Percentiles rank a stretch among this genome's conserved stretches.
Conservation (phyloP, 441 rosid genomes). For the Isatis lusitanica region DNA sequence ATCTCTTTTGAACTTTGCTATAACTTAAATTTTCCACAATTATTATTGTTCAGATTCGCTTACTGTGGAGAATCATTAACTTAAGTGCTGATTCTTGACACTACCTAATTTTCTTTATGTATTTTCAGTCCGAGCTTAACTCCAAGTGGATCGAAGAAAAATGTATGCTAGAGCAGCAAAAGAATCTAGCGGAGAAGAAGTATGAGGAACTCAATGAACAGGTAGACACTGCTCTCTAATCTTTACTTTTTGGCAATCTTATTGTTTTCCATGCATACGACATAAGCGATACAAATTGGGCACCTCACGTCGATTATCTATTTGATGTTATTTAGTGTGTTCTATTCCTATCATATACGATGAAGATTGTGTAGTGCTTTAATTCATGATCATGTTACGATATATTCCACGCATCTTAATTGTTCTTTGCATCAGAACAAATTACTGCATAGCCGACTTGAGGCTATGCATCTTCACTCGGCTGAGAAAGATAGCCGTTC, state of each 20-base stretch:
- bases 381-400: neutral
- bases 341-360: constrained; percentile 2
- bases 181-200: constrained; percentile 70
- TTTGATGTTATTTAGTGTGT: constrained; percentile 8
- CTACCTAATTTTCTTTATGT: constrained; percentile 18
- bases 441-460: constrained; percentile 78
- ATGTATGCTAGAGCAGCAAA: constrained; percentile 59
- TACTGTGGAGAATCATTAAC: neutral
- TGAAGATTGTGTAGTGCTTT: neutral
- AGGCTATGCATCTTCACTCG: constrained; percentile 85
- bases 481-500: constrained; percentile 78
- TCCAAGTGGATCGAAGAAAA: constrained; percentile 73
- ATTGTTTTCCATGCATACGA: constrained; percentile 10
- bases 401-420: constrained; percentile 19
- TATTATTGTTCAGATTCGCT: neutral
- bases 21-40: neutral
- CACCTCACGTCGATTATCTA: neutral
- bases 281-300: constrained; percentile 3
- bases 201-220: constrained; percentile 83
- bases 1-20: constrained; percentile 7
- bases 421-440: constrained; percentile 64
- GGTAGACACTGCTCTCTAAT: constrained; percentile 43
- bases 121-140: constrained; percentile 61
- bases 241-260: neutral
- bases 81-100: constrained; percentile 9